Evolutionary conservation across 768 basidiomycete species (phyloP).

Genomic region (Leccinum incarnatum): DNA sequence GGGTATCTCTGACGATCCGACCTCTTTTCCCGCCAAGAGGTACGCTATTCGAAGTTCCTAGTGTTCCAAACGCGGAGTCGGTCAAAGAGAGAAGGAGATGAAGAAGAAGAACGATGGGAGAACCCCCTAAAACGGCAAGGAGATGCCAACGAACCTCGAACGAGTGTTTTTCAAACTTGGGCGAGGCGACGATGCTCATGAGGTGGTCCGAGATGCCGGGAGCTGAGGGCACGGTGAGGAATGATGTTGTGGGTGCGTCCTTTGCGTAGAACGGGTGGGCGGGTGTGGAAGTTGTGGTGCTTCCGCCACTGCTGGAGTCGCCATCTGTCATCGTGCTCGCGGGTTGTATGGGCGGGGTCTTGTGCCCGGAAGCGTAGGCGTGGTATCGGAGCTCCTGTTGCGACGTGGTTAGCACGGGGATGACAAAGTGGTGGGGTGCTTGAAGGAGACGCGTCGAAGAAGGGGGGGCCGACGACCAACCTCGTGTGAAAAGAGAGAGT

Average conservation of each 20-base stretch:
- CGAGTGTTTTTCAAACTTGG: slow-evolving; percentile 42
- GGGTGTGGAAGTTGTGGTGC: not conserved
- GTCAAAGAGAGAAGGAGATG: not conserved
- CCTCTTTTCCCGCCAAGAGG: slow-evolving; percentile 41
- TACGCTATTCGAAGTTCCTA: slow-evolving; percentile 54
- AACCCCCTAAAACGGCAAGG: slow-evolving; percentile 35
- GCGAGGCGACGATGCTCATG: slow-evolving; percentile 37
- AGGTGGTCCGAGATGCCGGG: slow-evolving; percentile 30
- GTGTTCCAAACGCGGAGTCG: not conserved
- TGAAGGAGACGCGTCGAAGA: not conserved
- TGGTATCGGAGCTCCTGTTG: slow-evolving; percentile 42
- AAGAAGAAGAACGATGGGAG: not conserved
- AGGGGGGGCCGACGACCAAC: slow-evolving; percentile 32
- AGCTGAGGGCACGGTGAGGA: slow-evolving; percentile 7
- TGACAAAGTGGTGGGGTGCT: not conserved
- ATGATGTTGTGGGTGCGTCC: slow-evolving; percentile 26
- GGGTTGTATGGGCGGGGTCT: slow-evolving; percentile 10
- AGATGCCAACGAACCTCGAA: slow-evolving; percentile 42
- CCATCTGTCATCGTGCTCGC: not conserved
- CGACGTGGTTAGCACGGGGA: slow-evolving; percentile 13
- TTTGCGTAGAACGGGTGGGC: slow-evolving; percentile 22
- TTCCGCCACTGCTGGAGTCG: not conserved
- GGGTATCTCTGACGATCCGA: slow-evolving; percentile 40
- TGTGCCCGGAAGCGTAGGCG: slow-evolving; percentile 41
- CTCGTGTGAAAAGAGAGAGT: slow-evolving; percentile 40